Percentiles rank a stretch among this genome's conserved stretches.
Evolutionary conservation across 2,329 filamentous ascomycete species (phyloP).

Genomic region (Beauveria asiatica): DNA sequence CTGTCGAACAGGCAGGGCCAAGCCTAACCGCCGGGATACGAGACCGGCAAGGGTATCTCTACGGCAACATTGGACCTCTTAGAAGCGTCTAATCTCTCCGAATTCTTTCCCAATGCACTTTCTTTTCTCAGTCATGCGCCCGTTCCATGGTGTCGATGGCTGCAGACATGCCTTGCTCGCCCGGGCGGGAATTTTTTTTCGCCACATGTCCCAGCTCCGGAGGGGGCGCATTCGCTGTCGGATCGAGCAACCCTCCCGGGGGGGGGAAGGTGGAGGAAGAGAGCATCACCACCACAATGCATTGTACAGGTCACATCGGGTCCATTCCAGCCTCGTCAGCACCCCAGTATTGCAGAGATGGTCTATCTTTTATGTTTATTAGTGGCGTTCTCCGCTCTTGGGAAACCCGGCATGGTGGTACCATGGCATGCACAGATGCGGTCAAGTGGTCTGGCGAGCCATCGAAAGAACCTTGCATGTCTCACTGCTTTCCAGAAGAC

Average conservation of each 20-base stretch:
- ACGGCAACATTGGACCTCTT: background rate
- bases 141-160: background rate
- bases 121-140: conserved; percentile 5
- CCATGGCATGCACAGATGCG: background rate
- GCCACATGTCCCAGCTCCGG: background rate
- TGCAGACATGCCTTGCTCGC: conserved; percentile 2
- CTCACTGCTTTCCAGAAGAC: background rate
- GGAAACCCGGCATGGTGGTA: background rate
- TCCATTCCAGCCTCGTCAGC: conserved; percentile 3
- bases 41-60: background rate
- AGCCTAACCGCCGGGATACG: background rate
- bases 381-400: background rate
- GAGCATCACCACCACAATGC: conserved; percentile 2
- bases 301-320: conserved; percentile 7
- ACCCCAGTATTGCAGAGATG: background rate
- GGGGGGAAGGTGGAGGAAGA: background rate
- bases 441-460: background rate
- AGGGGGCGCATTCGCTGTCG: too few species aligned
- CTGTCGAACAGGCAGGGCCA: background rate
- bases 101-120: background rate
- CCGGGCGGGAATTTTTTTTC: background rate
- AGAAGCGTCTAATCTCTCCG: background rate
- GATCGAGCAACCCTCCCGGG: too few species aligned
- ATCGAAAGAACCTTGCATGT: background rate
- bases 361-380: too few species aligned